Evolutionary conservation across 805 yeast species (phyloP), one percentile per base, ranked within the genome.

Genomic region (Starmerella etchellsii): DNA sequence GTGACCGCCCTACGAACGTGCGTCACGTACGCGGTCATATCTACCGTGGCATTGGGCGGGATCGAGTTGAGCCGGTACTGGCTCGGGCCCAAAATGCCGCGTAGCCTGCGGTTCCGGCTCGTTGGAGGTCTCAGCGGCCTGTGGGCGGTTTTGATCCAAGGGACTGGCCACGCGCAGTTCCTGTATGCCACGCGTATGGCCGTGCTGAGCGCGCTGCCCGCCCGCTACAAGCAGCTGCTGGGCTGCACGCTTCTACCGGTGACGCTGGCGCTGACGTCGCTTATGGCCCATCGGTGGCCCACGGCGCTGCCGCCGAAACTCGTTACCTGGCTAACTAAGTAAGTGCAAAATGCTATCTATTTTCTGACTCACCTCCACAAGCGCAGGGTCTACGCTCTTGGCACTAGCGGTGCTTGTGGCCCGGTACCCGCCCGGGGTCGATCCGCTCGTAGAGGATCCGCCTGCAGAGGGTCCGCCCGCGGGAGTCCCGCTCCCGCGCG

Each of bases 71-170:
- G 57, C 23, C 65, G 63, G 43, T 40, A 43, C 39, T 13, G 62
- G 39, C 47, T 64, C 18, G 57, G 61, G 20, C 50, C 52, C 41
- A 40, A 59, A 28, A 36, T 52, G 36, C 57, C 65, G 39, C 46
- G 45, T 15, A 42, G 47, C 15, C n/a, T 36, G n/a, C 60, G 69
- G n/a, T 59, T 58, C 54, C 47, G 61, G 21, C 31, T 63, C 28
- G 60, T 64, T 41, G 69, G 67, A n/a, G 56, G 61, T 44, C 40
- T 60, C 31, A 59, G 65, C n/a, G 69, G 69, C 3, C 52, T 63
- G 34, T 63, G 66, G 66, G 63, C 66, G 2, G 51, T 58, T 23
- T 34, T 61, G 20, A 64, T 59, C 46, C 60, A 54, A 36, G 52
- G 51, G 32, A 44, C 47, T 30, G 63, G 62, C 42, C 51, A 58